Conservation (phyloP, 371 early-diverging fungal genomes). For the Mucor irregularis region DNA sequence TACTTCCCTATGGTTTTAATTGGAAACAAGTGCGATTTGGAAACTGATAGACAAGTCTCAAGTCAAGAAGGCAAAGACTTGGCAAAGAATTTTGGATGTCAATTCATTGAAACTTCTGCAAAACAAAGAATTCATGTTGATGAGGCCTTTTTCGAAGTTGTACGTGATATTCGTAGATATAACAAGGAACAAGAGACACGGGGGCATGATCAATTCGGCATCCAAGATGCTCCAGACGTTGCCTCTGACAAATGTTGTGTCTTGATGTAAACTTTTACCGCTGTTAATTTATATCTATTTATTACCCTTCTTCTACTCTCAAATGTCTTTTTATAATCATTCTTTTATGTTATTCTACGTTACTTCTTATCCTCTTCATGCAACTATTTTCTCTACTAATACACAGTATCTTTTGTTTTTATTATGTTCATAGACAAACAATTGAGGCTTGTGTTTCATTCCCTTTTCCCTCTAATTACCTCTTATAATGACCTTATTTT, state of each 20-base stretch:
- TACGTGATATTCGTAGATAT: conserved; percentile 65
- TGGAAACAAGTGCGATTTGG: conserved; percentile 97
- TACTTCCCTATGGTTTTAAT: conserved; percentile 89
- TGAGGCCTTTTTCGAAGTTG: conserved; percentile 87
- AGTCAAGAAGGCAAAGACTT: conserved; percentile 33
- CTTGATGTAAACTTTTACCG: conserved; percentile 37
- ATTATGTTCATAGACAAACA: too few relatives aligned
- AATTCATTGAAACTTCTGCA: conserved; percentile 85
- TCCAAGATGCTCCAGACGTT: conserved; percentile 25
- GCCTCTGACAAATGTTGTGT: conserved; percentile 31
- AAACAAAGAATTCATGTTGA: conserved; percentile 88
- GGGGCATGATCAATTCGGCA: conserved; percentile 20
- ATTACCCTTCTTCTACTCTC: too few relatives aligned
- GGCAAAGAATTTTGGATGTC: conserved; percentile 31
- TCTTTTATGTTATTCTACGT: too few relatives aligned
- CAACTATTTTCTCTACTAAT: too few relatives aligned
- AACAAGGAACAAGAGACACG: conserved; percentile 33
- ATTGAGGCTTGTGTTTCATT: too few relatives aligned
- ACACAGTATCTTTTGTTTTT: too few relatives aligned
- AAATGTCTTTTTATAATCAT: too few relatives aligned
- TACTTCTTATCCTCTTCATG: too few relatives aligned
- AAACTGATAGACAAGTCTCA: conserved; percentile 65
- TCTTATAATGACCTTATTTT: too few relatives aligned
- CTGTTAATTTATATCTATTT: too few relatives aligned
- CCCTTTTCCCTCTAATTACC: too few relatives aligned